A percentile compares a stretch with the other conserved stretches of the same genome.
These are phyloP conservation scores for Verticillium isaacii DNA, from an alignment of 2,329 filamentous ascomycete genomes.

Conservation along the genomic window DNA sequence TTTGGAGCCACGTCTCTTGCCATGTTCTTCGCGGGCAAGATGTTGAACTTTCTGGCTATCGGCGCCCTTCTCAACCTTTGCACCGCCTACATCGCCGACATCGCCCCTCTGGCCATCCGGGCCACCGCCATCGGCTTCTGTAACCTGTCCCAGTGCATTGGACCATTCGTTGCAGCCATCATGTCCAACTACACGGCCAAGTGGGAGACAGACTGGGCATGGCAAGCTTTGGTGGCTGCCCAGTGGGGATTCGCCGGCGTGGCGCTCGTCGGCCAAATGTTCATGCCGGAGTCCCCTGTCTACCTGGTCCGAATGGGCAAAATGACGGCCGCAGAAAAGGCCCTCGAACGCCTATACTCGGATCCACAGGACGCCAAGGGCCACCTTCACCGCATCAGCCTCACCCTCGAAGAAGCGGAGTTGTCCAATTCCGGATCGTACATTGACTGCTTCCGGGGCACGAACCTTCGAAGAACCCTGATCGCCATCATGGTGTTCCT, in stretches of 20 bases:
- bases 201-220: constrained; percentile 33
- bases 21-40: constrained; percentile 24
- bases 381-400: constrained; percentile 13
- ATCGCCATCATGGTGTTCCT: constrained; percentile 22
- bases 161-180: constrained; percentile 31
- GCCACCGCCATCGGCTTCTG: constrained; percentile 29
- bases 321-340: constrained; percentile 23
- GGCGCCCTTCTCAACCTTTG: constrained; percentile 32
- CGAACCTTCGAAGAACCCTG: constrained; percentile 38
- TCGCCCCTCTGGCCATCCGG: constrained; percentile 31
- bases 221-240: constrained; percentile 32
- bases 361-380: constrained; percentile 11
- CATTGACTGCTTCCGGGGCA: constrained; percentile 40
- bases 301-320: constrained; percentile 31
- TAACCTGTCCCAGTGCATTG: constrained; percentile 33
- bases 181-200: constrained; percentile 29
- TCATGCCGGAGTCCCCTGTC: constrained; percentile 37
- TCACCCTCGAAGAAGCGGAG: constrained; percentile 16
- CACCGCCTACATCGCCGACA: constrained; percentile 31
- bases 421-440: constrained; percentile 19
- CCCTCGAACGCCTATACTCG: constrained; percentile 27
- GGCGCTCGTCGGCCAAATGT: constrained; percentile 21
- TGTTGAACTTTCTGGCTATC: constrained; percentile 23
- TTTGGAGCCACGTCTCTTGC: constrained; percentile 21
- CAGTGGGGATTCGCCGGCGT: constrained; percentile 35